Percentiles rank a stretch among this genome's conserved stretches.
phyloP scores from a whole-genome alignment of 1,284 basidiomycete genomes.

The Sanghuangporus baumii region DNA sequence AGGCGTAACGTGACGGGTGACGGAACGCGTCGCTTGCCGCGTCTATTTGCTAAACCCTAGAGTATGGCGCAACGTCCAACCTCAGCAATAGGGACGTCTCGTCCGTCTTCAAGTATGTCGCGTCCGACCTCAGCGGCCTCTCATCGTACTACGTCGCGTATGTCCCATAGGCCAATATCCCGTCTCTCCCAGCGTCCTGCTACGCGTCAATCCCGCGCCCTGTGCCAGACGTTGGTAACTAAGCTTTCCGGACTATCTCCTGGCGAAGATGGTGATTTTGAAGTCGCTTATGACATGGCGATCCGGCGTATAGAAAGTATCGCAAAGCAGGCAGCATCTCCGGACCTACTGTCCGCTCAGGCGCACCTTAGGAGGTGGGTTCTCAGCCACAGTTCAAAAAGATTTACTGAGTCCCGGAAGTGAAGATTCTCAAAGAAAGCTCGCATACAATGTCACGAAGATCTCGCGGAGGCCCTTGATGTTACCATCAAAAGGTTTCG shows the following conservation, averaged over 20 bases:
- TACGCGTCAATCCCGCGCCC: constrained; percentile 40
- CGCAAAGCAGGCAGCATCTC: constrained; percentile 46
- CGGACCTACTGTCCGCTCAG: constrained; percentile 51
- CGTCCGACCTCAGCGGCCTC: constrained; percentile 35
- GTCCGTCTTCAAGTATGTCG: constrained; percentile 23
- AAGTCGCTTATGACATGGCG: constrained; percentile 46
- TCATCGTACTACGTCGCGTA: constrained; percentile 44
- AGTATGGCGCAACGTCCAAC: not conserved
- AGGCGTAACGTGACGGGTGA: not conserved
- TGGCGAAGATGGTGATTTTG: constrained; percentile 39
- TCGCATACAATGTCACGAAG: constrained; percentile 57
- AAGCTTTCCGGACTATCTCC: constrained; percentile 39
- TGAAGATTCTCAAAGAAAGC: constrained; percentile 59
- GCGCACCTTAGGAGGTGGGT: constrained; percentile 53
- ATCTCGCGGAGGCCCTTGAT: constrained; percentile 52
- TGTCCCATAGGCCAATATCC: constrained; percentile 46
- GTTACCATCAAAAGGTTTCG: constrained; percentile 46
- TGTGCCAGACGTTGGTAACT: constrained; percentile 50
- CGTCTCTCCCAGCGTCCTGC: constrained; percentile 35
- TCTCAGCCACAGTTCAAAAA: constrained; percentile 3
- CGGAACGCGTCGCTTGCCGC: not conserved
- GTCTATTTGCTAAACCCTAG: not conserved
- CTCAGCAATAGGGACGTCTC: constrained; percentile 13
- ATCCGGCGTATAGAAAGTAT: constrained; percentile 44
- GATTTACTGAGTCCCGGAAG: constrained; percentile 3